Base-by-base conservation (phyloP, 306 rosid genomes). In the Vigna reflexopilosa region DNA sequence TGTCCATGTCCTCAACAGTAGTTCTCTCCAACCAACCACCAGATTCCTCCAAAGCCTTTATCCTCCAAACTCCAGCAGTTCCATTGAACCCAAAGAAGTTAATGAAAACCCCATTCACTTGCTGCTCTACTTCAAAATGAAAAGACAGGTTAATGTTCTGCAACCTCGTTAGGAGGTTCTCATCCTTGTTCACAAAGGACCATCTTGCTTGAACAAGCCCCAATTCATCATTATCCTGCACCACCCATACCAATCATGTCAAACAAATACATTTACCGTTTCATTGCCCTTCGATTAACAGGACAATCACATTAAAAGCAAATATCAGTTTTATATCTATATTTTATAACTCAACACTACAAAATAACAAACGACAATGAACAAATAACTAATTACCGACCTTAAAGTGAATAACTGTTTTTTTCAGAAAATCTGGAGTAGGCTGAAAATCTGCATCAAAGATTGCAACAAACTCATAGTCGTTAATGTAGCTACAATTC, bases 21-120 rank as follows among this genome's bases (percentile, higher is more conserved):
- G 98, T 94, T 59, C 98, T 93, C 88, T 94, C 98, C 81, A 94
- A 73, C 98, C 98, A 94, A 57, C 98, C 98, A 70, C 98, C 98
- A 15, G 97, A 68, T 12, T 94, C 97, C 81, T 92, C 97, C 79
- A 94, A 87, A 74, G 98, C 89, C 87, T 89, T 88, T 40, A 92
- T 90, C 70, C 98, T 90, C 98, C 98, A 94, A 63, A 94, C 98
- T 51, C 98, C 98, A 14, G 98, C 98, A 2, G 98, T 94, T 73
- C 98, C 98, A 76, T 94, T 94, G 85, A 94, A 94, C 56, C 98
- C 97, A 22, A 94, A 94, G 88, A 94, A 94, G 85, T 94, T 86
- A 45, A 94, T 74, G 79, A 94, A 92, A 72, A 89, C 78, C 8
- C 97, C 86, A 73, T 94, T 94, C 20, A 94, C 98, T 83, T 94